phyloP scores from a whole-genome alignment of 192 early-diverging fungal genomes.

The Coemansia sp. region DNA sequence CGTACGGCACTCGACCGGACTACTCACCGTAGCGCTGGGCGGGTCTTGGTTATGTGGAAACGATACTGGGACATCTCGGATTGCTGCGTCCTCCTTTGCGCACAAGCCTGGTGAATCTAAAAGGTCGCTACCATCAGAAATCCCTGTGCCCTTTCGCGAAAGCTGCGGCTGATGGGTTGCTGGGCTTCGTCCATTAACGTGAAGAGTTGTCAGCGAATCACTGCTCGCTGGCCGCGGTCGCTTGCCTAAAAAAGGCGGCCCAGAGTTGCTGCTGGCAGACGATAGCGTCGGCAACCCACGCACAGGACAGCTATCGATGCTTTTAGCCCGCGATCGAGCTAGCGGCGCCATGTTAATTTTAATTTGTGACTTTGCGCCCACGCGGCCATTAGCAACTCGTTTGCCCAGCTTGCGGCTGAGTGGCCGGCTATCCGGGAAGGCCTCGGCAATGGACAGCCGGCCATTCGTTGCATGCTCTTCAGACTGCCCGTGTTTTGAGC shows the following conservation, averaged over 20 bases:
- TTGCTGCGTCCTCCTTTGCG: slow-evolving; percentile 1
- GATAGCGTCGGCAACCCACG: neutral
- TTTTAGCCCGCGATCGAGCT: slow-evolving; percentile 6
- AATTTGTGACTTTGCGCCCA: slow-evolving; percentile 11
- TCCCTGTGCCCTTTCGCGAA: neutral
- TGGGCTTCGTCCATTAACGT: neutral
- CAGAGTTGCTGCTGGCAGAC: neutral
- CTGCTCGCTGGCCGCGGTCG: slow-evolving; percentile 1
- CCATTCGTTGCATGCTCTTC: slow-evolving; percentile 6
- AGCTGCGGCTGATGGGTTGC: neutral
- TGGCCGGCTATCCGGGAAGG: slow-evolving; percentile 48
- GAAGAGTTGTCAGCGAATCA: neutral
- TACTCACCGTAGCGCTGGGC: slow-evolving; percentile 7
- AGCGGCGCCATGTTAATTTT: slow-evolving; percentile 15
- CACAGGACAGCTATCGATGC: neutral
- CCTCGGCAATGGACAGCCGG: slow-evolving; percentile 29
- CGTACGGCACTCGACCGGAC: slow-evolving; percentile 17
- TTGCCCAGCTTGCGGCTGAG: slow-evolving; percentile 27
- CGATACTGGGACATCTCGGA: slow-evolving; percentile 8
- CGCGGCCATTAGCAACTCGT: slow-evolving; percentile 9
- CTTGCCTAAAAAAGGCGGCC: neutral
- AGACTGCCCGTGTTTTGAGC: neutral
- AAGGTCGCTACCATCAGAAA: neutral
- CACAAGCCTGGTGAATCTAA: neutral
- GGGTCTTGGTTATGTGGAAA: slow-evolving; percentile 16